phyloP scores from a whole-genome alignment of 2,329 filamentous ascomycete species.

The Neofusicoccum cordaticola region DNA sequence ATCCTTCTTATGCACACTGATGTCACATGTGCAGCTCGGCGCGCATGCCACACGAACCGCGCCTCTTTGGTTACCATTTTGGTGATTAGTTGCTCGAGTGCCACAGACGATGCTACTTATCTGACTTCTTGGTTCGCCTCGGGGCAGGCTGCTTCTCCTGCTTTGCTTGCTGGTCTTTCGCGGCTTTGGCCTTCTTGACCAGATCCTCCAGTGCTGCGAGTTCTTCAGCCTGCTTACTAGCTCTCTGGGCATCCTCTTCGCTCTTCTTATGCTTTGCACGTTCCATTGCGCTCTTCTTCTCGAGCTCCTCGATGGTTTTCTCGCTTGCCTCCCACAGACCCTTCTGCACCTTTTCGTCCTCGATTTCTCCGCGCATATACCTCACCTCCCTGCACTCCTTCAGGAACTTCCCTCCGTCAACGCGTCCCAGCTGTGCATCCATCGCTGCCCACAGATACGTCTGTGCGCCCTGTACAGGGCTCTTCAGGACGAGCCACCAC shows the following conservation, averaged over 20 bases:
- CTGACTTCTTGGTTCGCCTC: conserved; percentile 20
- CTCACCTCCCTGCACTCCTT: conserved; percentile 85
- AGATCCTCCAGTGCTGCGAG: conserved; percentile 17
- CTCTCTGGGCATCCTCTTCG: conserved; percentile 35
- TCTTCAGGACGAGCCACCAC: conserved; percentile 87
- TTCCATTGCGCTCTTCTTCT: conserved; percentile 72
- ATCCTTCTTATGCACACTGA: background rate
- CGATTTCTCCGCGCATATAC: conserved; percentile 69
- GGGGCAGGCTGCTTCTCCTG: conserved; percentile 19
- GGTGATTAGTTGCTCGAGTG: background rate
- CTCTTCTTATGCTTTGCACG: conserved; percentile 58
- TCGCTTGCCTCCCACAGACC: conserved; percentile 88
- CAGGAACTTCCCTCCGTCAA: conserved; percentile 67
- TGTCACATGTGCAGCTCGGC: background rate
- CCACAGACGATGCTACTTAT: background rate
- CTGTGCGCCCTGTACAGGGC: conserved; percentile 77
- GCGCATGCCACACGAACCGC: background rate
- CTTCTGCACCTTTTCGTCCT: conserved; percentile 76
- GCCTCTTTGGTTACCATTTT: background rate
- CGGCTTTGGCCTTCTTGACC: conserved; percentile 19
- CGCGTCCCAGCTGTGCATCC: conserved; percentile 68
- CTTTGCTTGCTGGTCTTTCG: conserved; percentile 13
- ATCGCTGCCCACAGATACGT: conserved; percentile 82
- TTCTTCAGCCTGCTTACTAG: conserved; percentile 32
- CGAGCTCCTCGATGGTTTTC: conserved; percentile 73